These are phyloP conservation scores for Porphyrellus sp. DNA, from an alignment of 1,284 basidiomycete genomes.

Conservation along the genomic window DNA sequence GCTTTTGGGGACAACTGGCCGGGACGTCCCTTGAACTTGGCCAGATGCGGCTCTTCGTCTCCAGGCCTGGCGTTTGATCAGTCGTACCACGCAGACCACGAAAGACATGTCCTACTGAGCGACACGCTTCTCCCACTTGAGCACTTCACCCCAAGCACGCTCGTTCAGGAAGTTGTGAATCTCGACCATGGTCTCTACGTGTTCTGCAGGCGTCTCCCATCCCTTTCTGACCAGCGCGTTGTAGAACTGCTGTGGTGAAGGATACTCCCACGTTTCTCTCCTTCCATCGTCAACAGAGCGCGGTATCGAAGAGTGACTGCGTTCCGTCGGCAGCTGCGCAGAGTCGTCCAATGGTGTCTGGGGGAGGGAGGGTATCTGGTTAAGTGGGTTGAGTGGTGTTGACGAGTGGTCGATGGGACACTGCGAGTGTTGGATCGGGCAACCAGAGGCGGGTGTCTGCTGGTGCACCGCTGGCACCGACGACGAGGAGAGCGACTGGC, in stretches of 20 bases:
- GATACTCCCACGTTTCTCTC: slow-evolving; percentile 82
- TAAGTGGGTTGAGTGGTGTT: slow-evolving; percentile 68
- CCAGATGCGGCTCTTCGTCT: slow-evolving; percentile 63
- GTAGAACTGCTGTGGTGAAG: slow-evolving; percentile 97
- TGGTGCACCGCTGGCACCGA: slow-evolving; percentile 10
- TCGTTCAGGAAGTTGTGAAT: slow-evolving; percentile 99
- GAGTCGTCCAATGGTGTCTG: slow-evolving; percentile 65
- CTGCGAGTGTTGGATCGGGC: slow-evolving; percentile 24
- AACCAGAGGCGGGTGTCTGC: slow-evolving; percentile 12
- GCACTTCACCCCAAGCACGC: slow-evolving; percentile 92
- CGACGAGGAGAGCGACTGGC: slow-evolving; percentile 25
- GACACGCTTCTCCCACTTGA: slow-evolving; percentile 86
- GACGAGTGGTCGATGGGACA: slow-evolving; percentile 51
- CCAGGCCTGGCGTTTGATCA: slow-evolving; percentile 26
- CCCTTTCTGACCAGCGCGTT: slow-evolving; percentile 97
- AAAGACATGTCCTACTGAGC: slow-evolving; percentile 44
- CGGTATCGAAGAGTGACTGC: slow-evolving; percentile 84
- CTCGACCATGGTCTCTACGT: slow-evolving; percentile 95
- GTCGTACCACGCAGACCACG: not conserved
- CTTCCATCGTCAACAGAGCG: slow-evolving; percentile 47
- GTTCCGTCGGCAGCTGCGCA: slow-evolving; percentile 67
- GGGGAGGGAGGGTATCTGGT: slow-evolving; percentile 85
- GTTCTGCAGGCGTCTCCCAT: slow-evolving; percentile 96
- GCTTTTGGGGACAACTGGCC: slow-evolving; percentile 90
- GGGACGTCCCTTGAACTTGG: slow-evolving; percentile 87